phyloP scores from a whole-genome alignment of 1,139 yeast genomes.

The Candida sp. region DNA sequence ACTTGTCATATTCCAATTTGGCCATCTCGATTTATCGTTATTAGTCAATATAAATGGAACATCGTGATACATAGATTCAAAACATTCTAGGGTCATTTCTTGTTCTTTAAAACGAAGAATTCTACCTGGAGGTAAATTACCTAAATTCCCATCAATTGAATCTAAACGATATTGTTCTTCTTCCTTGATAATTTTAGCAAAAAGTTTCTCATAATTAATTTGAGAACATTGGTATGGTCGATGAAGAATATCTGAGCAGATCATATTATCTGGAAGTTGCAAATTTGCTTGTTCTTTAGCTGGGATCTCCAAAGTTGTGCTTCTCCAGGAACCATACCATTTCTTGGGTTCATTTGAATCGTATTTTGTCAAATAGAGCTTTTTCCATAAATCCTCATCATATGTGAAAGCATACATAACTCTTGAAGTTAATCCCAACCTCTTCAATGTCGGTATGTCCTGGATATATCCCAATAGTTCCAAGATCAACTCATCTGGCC shows the following conservation, averaged over 20 bases:
- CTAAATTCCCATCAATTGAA: slow-evolving; percentile 13
- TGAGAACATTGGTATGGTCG: slow-evolving; percentile 81
- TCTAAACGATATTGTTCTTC: slow-evolving; percentile 34
- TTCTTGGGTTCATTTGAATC: slow-evolving; percentile 11
- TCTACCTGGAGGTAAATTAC: slow-evolving; percentile 29
- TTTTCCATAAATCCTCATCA: slow-evolving; percentile 81
- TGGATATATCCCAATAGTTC: slow-evolving; percentile 44
- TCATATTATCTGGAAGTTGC: slow-evolving; percentile 28
- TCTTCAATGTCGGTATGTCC: slow-evolving; percentile 42
- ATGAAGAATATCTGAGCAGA: slow-evolving; percentile 61
- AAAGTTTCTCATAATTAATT: slow-evolving; percentile 51
- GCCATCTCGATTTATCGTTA: slow-evolving; percentile 47
- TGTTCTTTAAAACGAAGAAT: slow-evolving; percentile 46
- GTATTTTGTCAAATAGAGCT: slow-evolving; percentile 37
- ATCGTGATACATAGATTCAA: slow-evolving; percentile 43
- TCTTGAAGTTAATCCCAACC: slow-evolving; percentile 57
- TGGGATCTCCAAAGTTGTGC: slow-evolving; percentile 46
- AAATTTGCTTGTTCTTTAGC: slow-evolving; percentile 36
- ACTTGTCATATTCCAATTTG: slow-evolving; percentile 56
- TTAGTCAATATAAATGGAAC: slow-evolving; percentile 68
- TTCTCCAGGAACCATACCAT: slow-evolving; percentile 84
- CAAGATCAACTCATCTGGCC: slow-evolving; percentile 60
- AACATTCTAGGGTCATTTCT: slow-evolving; percentile 37
- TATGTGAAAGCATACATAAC: slow-evolving; percentile 68
- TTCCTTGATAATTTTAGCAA: slow-evolving; percentile 45